Conservation (phyloP, 2,329 filamentous ascomycete species). For the Fusarium dlaminii region DNA sequence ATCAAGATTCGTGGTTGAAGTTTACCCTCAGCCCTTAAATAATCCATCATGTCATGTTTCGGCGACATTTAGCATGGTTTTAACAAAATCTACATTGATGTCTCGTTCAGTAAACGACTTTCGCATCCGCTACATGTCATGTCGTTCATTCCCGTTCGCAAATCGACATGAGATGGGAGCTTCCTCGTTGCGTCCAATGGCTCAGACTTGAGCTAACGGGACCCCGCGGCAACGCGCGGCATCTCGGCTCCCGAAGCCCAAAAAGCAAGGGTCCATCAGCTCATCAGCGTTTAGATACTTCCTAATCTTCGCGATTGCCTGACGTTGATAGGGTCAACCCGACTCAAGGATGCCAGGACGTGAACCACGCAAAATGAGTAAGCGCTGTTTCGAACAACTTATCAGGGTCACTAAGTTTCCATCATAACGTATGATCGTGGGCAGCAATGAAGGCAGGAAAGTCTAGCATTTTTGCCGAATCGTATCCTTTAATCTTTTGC, state of each 20-base stretch:
- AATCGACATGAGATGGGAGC: background rate
- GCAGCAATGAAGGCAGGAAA: background rate
- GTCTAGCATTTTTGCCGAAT: background rate
- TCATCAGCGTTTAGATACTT: background rate
- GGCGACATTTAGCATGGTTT: background rate
- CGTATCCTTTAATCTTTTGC: background rate
- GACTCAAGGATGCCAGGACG: background rate
- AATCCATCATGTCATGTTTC: background rate
- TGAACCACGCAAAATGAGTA: no score
- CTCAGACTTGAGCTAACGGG: background rate
- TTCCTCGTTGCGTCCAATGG: background rate
- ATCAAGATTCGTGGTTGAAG: background rate
- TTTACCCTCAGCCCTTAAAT: background rate
- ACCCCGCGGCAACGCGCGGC: background rate
- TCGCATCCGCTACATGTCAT: background rate
- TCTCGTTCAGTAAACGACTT: background rate
- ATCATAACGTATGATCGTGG: background rate
- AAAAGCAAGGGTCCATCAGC: background rate
- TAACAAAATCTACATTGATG: rapidly evolving
- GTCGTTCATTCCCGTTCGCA: background rate
- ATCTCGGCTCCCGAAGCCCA: background rate
- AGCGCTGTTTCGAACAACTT: background rate
- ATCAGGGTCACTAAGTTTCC: background rate
- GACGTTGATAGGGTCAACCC: background rate
- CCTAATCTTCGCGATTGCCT: background rate